Evolutionary conservation across 305 asterid species (phyloP), one percentile per base, ranked within the genome.

Genomic region (Fraxinus xanthoxyloides): DNA sequence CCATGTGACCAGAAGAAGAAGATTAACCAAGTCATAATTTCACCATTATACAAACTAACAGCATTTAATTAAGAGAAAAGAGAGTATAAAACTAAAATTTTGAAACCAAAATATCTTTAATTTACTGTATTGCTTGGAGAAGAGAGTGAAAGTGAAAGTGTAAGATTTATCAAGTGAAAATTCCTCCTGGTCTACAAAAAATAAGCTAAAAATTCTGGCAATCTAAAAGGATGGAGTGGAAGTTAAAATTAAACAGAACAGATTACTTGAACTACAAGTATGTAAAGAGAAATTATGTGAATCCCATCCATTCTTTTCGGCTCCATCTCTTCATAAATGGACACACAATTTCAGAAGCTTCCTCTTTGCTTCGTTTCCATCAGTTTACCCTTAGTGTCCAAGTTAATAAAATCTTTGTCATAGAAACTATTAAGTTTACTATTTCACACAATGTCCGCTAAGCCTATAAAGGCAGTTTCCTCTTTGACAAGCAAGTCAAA

Each of bases 1-100:
- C 77, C 79, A 76, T 72, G 35, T 40, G 77, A 46, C 69, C 85
- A 83, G 15, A 56, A 32, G 79, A 70, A 61, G 70, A 21, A 0
- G 70, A 59, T 61, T 23, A 61, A 61, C 70, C 17, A 23, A 61
- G 30, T 61, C 31, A 21, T 6, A 23, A 7, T 61, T 61, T 61
- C 31, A 23, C 31, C 70, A 23, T 23, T 23, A 8, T 3, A n/a
- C 28, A 61, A 61, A 61, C 31, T 59, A 61, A 54, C 24, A 54
- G 65, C 23, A n/a, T 54, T 61, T 61, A 23, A 21, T 61, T 61
- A 61, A 23, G 70, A 61, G 70, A 23, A 23, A 54, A 17, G 31
- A 61, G 30, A 7, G 26, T 9, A 61, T 48, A 15, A 61, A 61
- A 61, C 70, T 61, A 61, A 61, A 21, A 61, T 19, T 26, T 23